Conservation (phyloP, 352 stramenopile genomes). For the Peronosclerospora sorghi region DNA sequence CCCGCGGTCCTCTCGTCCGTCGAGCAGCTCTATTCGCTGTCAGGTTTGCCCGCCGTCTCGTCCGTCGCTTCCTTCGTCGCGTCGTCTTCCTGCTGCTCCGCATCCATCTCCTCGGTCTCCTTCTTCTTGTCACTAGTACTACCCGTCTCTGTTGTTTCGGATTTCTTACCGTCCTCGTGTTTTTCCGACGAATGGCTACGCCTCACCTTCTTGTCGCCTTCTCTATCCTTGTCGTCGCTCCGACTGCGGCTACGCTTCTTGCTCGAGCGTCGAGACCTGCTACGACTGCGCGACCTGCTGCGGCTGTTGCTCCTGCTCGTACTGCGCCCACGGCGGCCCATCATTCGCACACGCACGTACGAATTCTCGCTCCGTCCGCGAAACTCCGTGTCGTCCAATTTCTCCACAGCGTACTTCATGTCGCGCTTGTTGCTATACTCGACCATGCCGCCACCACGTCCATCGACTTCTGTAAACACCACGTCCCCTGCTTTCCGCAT, state of each 20-base stretch:
- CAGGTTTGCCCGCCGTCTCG: background rate
- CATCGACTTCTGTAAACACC: slow-evolving; percentile 56
- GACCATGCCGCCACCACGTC: slow-evolving; percentile 46
- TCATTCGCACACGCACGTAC: slow-evolving; percentile 37
- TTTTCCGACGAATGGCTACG: background rate
- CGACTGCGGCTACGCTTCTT: slow-evolving; percentile 28
- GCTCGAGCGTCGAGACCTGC: slow-evolving; percentile 22
- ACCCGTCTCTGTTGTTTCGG: slow-evolving; percentile 1
- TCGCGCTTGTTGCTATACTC: slow-evolving; percentile 64
- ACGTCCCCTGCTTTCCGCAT: slow-evolving; percentile 58
- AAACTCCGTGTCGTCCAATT: slow-evolving; percentile 56
- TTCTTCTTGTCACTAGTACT: slow-evolving; percentile 17
- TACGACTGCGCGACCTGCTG: slow-evolving; percentile 33
- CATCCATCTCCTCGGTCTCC: slow-evolving; percentile 2
- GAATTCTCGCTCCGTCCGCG: slow-evolving; percentile 34
- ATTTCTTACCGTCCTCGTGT: slow-evolving; percentile 11
- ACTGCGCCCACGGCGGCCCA: slow-evolving; percentile 13
- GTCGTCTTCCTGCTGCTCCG: slow-evolving; percentile 7
- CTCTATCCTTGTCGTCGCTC: slow-evolving; percentile 11
- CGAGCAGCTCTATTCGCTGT: slow-evolving; percentile 8
- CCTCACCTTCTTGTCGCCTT: slow-evolving; percentile 7
- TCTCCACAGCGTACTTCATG: slow-evolving; percentile 55
- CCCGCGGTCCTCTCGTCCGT: slow-evolving; percentile 4
- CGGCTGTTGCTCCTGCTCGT: slow-evolving; percentile 28
- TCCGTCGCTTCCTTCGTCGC: slow-evolving; percentile 6